These are phyloP conservation scores for Acrocalymma vagum DNA, from an alignment of 2,329 filamentous ascomycete genomes.

Conservation along the genomic window DNA sequence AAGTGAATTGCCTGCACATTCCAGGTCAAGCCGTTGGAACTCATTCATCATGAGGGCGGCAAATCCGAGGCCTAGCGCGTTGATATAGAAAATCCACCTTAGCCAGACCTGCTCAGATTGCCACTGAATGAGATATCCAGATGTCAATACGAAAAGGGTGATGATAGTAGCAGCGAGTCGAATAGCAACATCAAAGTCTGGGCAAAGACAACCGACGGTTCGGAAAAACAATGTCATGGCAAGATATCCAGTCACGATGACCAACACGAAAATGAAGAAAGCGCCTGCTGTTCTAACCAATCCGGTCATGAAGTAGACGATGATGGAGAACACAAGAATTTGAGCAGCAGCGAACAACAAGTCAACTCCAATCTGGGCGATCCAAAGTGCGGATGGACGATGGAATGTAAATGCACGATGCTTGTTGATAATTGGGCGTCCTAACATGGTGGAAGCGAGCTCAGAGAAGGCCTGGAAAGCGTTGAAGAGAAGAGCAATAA, in stretches of 20 bases:
- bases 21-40: slow-evolving; percentile 74
- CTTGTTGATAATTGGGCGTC: slow-evolving; percentile 81
- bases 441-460: slow-evolving; percentile 77
- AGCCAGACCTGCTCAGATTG: slow-evolving; percentile 79
- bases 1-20: slow-evolving; percentile 72
- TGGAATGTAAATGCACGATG: slow-evolving; percentile 86
- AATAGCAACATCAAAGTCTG: slow-evolving; percentile 86
- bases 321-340: slow-evolving; percentile 63
- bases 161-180: slow-evolving; percentile 81
- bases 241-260: slow-evolving; percentile 53
- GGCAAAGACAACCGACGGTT: slow-evolving; percentile 70
- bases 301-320: slow-evolving; percentile 61
- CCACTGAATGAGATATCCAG: slow-evolving; percentile 85
- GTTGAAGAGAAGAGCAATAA: slow-evolving; percentile 83
- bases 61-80: slow-evolving; percentile 81
- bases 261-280: slow-evolving; percentile 59
- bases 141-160: slow-evolving; percentile 81
- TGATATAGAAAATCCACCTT: slow-evolving; percentile 83
- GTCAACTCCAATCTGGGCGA: slow-evolving; percentile 83
- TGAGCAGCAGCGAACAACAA: slow-evolving; percentile 74
- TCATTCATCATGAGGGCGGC: slow-evolving; percentile 87
- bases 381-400: slow-evolving; percentile 81
- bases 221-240: slow-evolving; percentile 57
- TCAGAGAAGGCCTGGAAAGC: slow-evolving; percentile 88
- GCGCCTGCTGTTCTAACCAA: slow-evolving; percentile 54